These are phyloP conservation scores for Apostasia shenzhenica DNA, from an alignment of 106 monocot genomes.

Conservation along the genomic window DNA sequence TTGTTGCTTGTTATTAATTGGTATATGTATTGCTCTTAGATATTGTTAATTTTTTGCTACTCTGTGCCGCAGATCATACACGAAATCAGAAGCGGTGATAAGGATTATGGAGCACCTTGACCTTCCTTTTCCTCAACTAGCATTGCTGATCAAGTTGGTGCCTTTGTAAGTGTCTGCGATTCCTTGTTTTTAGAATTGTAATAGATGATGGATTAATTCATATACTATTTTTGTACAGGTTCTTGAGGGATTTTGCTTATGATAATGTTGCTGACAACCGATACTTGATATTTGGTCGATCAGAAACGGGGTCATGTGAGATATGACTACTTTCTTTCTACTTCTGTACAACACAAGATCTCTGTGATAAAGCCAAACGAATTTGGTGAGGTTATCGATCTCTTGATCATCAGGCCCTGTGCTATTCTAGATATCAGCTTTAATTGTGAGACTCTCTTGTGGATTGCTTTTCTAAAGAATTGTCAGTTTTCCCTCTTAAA, in stretches of 20 bases:
- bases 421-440: too few relatives aligned
- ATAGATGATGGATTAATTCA: neutral
- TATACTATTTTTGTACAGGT: constrained; percentile 29
- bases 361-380: too few relatives aligned
- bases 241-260: constrained; percentile 76
- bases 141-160: constrained; percentile 44
- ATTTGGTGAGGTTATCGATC: too few relatives aligned
- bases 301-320: constrained; percentile 65
- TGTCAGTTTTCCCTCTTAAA: too few relatives aligned
- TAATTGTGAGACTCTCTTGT: too few relatives aligned
- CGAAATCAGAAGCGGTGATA: constrained; percentile 90
- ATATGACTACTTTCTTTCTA: constrained; percentile 13
- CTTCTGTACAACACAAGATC: too few relatives aligned
- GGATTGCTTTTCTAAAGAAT: too few relatives aligned
- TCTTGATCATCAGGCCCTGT: too few relatives aligned
- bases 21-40: neutral
- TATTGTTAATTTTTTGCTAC: neutral
- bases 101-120: constrained; percentile 91
- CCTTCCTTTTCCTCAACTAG: constrained; percentile 80
- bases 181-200: neutral
- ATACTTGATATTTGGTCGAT: constrained; percentile 65
- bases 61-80: constrained; percentile 49
- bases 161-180: constrained; percentile 56
- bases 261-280: constrained; percentile 86
- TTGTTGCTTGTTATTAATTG: neutral